Percentiles rank a stretch among this genome's conserved stretches.
Evolutionary conservation across 495 filamentous ascomycete genomes (phyloP).

Genomic region (Pyronema domesticum): DNA sequence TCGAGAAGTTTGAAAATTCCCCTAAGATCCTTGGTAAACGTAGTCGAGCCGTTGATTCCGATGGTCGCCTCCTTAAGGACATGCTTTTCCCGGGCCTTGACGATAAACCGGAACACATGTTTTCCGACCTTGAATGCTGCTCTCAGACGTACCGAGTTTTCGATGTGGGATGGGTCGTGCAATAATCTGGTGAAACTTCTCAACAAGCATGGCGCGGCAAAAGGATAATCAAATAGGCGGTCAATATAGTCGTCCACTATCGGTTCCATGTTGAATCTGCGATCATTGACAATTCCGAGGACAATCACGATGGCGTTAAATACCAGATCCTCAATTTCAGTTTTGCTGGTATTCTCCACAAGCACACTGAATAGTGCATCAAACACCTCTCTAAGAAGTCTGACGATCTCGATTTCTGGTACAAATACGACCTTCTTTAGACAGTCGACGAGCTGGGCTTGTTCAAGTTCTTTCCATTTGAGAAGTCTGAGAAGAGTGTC

Average conservation of each 20-base stretch:
- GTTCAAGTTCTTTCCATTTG: slow-evolving; percentile 66
- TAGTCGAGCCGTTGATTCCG: slow-evolving; percentile 57
- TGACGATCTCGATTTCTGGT: slow-evolving; percentile 93
- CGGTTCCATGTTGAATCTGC: slow-evolving; percentile 77
- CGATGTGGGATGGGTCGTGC: slow-evolving; percentile 55
- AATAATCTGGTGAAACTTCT: slow-evolving; percentile 70
- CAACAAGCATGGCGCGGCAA: slow-evolving; percentile 79
- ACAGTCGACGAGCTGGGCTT: slow-evolving; percentile 49
- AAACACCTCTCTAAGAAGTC: slow-evolving; percentile 74
- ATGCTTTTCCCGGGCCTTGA: slow-evolving; percentile 72
- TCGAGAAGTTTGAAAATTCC: slow-evolving; percentile 81
- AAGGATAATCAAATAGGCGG: slow-evolving; percentile 77
- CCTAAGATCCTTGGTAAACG: slow-evolving; percentile 65
- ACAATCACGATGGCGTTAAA: slow-evolving; percentile 82
- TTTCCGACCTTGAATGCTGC: slow-evolving; percentile 89
- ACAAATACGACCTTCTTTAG: slow-evolving; percentile 79
- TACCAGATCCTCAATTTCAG: slow-evolving; percentile 81
- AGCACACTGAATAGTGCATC: slow-evolving; percentile 83
- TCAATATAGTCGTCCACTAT: slow-evolving; percentile 86
- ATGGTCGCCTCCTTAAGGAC: slow-evolving; percentile 76
- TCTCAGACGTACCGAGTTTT: slow-evolving; percentile 65
- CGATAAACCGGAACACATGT: slow-evolving; percentile 87
- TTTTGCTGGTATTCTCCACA: slow-evolving; percentile 70
- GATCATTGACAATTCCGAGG: slow-evolving; percentile 82
- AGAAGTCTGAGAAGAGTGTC: slow-evolving; percentile 67